phyloP scores from a whole-genome alignment of 192 early-diverging fungal species.

The Glomus cerebriforme region DNA sequence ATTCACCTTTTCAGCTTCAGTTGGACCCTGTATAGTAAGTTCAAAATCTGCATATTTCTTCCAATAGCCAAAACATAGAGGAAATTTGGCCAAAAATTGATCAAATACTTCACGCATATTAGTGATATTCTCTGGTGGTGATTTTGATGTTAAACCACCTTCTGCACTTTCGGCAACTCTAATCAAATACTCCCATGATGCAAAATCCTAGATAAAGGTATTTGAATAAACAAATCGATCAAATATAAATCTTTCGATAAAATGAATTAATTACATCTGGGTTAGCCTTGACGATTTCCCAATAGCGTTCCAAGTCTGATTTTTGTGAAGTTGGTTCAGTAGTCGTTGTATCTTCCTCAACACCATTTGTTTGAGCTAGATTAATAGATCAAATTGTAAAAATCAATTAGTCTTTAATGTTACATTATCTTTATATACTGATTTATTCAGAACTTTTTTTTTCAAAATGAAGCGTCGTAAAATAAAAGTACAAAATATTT shows the following conservation, averaged over 20 bases:
- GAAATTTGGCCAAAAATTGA: constrained; percentile 68
- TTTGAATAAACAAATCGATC: not conserved
- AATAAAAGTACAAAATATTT: not conserved
- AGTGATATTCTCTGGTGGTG: constrained; percentile 47
- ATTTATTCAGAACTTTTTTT: not conserved
- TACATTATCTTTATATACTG: not conserved
- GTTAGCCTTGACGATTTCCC: constrained; percentile 56
- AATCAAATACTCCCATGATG: constrained; percentile 70
- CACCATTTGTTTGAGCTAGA: constrained; percentile 24
- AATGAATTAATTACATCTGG: constrained; percentile 42
- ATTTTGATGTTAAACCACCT: constrained; percentile 52
- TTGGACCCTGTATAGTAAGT: constrained; percentile 51
- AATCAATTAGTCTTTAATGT: not conserved
- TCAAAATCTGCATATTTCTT: constrained; percentile 76
- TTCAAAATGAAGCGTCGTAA: not conserved
- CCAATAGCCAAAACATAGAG: constrained; percentile 80
- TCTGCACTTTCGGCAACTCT: constrained; percentile 57
- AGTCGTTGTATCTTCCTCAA: constrained; percentile 2
- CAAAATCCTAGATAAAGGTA: constrained; percentile 50
- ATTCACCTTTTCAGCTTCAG: constrained; percentile 61
- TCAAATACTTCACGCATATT: constrained; percentile 63
- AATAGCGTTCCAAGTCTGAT: constrained; percentile 58
- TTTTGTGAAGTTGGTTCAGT: constrained; percentile 17
- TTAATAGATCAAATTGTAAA: not conserved
- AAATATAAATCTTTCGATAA: not conserved